These are phyloP conservation scores for Jatropha curcas DNA, from an alignment of 345 rosid genomes.

Conservation along the genomic window DNA sequence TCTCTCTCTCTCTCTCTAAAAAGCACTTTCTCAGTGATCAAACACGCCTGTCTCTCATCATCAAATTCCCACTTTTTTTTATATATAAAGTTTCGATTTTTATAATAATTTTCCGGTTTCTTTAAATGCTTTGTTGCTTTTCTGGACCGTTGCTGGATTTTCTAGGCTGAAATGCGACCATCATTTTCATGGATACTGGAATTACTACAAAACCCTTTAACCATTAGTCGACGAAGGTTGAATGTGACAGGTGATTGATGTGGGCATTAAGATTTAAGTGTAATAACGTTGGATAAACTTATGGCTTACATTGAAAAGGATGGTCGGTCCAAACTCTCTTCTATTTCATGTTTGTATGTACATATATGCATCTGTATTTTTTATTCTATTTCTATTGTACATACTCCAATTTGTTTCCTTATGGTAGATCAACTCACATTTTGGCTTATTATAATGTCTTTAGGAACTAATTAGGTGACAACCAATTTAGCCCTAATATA, in stretches of 20 bases:
- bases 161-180: constrained; percentile 20
- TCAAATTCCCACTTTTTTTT: neutral
- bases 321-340: constrained; percentile 12
- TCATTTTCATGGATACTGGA: constrained; percentile 17
- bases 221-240: too few species aligned
- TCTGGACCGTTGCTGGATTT: constrained; percentile 33
- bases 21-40: constrained; percentile 28
- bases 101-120: neutral
- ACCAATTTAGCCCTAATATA: too few species aligned
- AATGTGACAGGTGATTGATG: neutral
- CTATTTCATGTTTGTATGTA: too few species aligned
- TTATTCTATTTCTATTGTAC: too few species aligned
- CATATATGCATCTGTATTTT: too few species aligned
- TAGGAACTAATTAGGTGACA: too few species aligned
- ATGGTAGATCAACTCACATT: too few species aligned
- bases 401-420: too few species aligned
- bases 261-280: neutral
- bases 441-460: too few species aligned
- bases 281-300: neutral
- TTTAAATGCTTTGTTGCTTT: constrained; percentile 15
- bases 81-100: neutral
- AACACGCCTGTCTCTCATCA: constrained; percentile 38
- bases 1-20: constrained; percentile 15
- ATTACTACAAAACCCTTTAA: constrained; percentile 22
- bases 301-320: constrained; percentile 20